These are phyloP conservation scores for Flaveria sonorensis DNA, from an alignment of 129 eudicot species.

Conservation along the genomic window DNA sequence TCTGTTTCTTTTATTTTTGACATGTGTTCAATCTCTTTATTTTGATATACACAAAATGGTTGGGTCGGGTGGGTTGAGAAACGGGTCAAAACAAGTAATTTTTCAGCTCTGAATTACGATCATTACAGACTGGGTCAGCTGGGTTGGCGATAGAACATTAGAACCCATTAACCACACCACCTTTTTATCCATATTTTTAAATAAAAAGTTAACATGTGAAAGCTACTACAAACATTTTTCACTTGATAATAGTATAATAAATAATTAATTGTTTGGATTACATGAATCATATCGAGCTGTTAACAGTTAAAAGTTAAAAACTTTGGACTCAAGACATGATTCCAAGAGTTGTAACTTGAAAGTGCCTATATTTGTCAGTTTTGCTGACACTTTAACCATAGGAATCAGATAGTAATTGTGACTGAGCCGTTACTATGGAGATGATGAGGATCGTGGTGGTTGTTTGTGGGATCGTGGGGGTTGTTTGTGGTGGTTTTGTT, in stretches of 20 bases:
- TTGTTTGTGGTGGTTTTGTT: neutral
- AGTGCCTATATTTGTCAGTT: neutral
- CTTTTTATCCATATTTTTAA: neutral
- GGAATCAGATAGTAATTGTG: constrained; percentile 11
- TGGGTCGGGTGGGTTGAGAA: neutral
- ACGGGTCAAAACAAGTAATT: neutral
- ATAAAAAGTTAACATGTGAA: no score
- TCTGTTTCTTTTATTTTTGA: no score
- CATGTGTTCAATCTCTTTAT: neutral
- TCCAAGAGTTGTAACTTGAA: neutral
- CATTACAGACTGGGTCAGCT: neutral
- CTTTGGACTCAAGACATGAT: neutral
- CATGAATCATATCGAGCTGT: constrained; percentile 9
- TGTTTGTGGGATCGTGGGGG: neutral
- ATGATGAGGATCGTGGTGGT: constrained; percentile 4
- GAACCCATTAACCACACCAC: neutral
- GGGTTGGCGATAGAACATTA: neutral
- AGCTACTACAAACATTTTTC: neutral
- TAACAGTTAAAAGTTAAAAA: constrained; percentile 8
- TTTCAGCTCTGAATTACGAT: neutral
- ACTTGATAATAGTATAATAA: constrained; percentile 21
- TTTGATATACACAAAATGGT: neutral
- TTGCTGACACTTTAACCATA: neutral
- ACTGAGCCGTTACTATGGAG: constrained; percentile 11
- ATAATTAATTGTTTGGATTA: constrained; percentile 5